Percentiles rank a stretch among this genome's conserved stretches.
Evolutionary conservation across 495 filamentous ascomycete species (phyloP).

Genomic region (Daldinia childiae): DNA sequence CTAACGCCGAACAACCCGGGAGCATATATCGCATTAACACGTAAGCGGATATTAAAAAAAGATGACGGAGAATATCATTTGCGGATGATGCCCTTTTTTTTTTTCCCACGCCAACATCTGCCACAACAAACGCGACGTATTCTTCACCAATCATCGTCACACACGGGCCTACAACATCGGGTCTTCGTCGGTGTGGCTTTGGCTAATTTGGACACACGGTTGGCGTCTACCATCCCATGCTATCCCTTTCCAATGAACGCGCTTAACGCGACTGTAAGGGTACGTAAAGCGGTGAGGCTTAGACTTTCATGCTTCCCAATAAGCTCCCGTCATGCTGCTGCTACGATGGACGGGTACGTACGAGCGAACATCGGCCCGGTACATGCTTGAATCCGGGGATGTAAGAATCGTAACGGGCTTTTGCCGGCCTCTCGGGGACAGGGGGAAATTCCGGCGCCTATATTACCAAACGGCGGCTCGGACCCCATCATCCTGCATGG

Average conservation of each 20-base stretch:
- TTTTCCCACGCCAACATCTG: neutral
- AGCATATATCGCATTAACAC: slow-evolving; percentile 13
- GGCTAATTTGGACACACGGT: neutral
- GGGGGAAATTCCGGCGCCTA: neutral
- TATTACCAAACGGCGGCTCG: neutral
- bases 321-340: slow-evolving; percentile 7
- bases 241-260: slow-evolving; percentile 12
- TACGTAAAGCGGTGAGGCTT: slow-evolving; percentile 39
- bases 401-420: slow-evolving; percentile 1
- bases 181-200: slow-evolving; percentile 40
- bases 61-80: slow-evolving; percentile 7
- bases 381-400: slow-evolving; percentile 5
- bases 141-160: slow-evolving; percentile 11
- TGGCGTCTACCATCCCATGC: neutral
- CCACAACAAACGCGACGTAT: slow-evolving; percentile 15
- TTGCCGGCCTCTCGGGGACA: slow-evolving; percentile 5
- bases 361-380: slow-evolving; percentile 8
- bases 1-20: neutral
- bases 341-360: neutral
- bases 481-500: slow-evolving; percentile 12
- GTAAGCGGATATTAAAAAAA: slow-evolving; percentile 26
- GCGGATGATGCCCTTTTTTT: neutral
- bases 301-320: slow-evolving; percentile 16
- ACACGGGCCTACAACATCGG: slow-evolving; percentile 1
- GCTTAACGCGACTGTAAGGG: slow-evolving; percentile 4